phyloP scores from a whole-genome alignment of 2,329 filamentous ascomycete genomes.

The Trichoderma sp. region DNA sequence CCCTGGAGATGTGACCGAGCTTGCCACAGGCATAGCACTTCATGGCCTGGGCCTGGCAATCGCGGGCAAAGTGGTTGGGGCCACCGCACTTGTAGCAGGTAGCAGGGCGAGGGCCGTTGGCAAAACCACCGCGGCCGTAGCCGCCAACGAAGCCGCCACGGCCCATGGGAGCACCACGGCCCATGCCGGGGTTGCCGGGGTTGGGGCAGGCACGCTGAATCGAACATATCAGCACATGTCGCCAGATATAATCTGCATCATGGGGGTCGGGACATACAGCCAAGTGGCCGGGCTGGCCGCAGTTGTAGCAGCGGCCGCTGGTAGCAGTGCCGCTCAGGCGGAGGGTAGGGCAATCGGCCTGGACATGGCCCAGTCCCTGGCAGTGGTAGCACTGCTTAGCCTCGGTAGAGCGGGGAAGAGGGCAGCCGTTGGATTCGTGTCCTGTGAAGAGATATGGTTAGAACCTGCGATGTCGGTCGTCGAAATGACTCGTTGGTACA shows the following conservation, averaged over 20 bases:
- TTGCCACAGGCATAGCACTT: constrained; percentile 98
- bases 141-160: constrained; percentile 70
- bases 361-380: constrained; percentile 96
- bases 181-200: constrained; percentile 63
- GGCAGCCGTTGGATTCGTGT: constrained; percentile 98
- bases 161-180: constrained; percentile 66
- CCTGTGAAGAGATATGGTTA: constrained; percentile 45
- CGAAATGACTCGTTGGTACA: not conserved
- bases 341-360: constrained; percentile 97
- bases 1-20: constrained; percentile 86
- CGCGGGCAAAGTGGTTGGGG: constrained; percentile 96
- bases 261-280: constrained; percentile 61
- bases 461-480: not conserved
- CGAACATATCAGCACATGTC: not conserved
- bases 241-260: not conserved
- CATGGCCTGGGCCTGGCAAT: constrained; percentile 98
- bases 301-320: constrained; percentile 94
- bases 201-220: constrained; percentile 77
- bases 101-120: constrained; percentile 67
- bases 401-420: constrained; percentile 93
- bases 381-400: constrained; percentile 99
- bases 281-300: constrained; percentile 88
- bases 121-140: constrained; percentile 74
- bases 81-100: constrained; percentile 78
- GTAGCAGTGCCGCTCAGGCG: constrained; percentile 82